Percentiles rank a stretch among this genome's conserved stretches.
phyloP scores from a whole-genome alignment of 2,329 filamentous ascomycete genomes.

The Arachnomyces sp. region DNA sequence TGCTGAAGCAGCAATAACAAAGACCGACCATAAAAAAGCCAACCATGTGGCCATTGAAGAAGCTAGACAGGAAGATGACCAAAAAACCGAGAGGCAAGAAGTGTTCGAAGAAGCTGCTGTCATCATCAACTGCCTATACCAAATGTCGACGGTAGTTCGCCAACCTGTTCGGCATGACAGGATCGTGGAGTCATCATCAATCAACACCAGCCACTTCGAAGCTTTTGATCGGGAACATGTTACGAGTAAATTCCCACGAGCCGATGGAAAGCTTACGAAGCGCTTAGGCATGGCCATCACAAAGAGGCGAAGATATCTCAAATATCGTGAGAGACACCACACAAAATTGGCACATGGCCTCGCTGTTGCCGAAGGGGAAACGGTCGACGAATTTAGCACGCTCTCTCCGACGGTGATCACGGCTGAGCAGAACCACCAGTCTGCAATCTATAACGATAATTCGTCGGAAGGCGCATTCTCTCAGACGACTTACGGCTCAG shows the following conservation, averaged over 20 bases:
- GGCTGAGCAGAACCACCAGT: too few relatives aligned
- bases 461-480: neutral
- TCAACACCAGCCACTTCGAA: conserved; percentile 3
- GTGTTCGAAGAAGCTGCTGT: conserved; percentile 16
- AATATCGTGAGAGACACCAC: conserved; percentile 31
- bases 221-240: conserved; percentile 15
- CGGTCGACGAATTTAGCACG: neutral
- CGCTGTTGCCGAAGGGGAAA: conserved; percentile 4
- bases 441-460: neutral
- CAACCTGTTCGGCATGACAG: conserved; percentile 32
- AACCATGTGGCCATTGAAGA: conserved; percentile 1
- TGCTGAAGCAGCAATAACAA: conserved; percentile 7
- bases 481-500: too few relatives aligned
- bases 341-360: conserved; percentile 24
- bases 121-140: conserved; percentile 25
- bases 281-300: conserved; percentile 28
- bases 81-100: conserved; percentile 12
- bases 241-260: conserved; percentile 20
- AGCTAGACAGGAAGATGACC: neutral
- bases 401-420: conserved; percentile 9
- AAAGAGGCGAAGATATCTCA: conserved; percentile 28
- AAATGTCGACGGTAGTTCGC: conserved; percentile 31
- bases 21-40: conserved; percentile 8
- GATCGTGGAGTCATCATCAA: conserved; percentile 9
- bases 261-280: conserved; percentile 12